Evolutionary conservation across 371 early-diverging fungal species (phyloP).

Genomic region (Lichtheimia corymbifera): DNA sequence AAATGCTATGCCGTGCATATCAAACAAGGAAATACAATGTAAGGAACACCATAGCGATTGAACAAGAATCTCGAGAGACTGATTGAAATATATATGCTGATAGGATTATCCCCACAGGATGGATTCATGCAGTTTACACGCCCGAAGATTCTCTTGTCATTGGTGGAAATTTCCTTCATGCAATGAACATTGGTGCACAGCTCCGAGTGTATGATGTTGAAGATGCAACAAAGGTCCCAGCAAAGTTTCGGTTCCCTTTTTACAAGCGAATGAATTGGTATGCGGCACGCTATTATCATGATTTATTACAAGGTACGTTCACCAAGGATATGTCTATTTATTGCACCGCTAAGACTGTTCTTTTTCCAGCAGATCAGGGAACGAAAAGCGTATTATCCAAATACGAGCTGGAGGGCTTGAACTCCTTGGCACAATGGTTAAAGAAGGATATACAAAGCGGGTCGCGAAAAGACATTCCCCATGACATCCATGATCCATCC

Average conservation of each 20-base stretch:
- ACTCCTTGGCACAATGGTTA: not conserved
- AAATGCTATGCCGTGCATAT: conserved; percentile 71
- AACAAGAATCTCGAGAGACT: conserved; percentile 12
- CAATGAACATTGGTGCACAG: conserved; percentile 73
- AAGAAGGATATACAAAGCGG: not conserved
- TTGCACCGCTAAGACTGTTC: not conserved
- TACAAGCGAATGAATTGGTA: conserved; percentile 85
- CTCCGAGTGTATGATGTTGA: conserved; percentile 72
- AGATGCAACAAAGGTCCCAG: conserved; percentile 73
- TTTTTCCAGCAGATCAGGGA: not conserved
- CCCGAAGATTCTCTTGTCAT: conserved; percentile 86
- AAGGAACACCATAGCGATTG: conserved; percentile 1
- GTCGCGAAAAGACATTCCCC: too few species aligned
- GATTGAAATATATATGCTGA: not conserved
- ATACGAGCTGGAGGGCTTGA: conserved; percentile 3
- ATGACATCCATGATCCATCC: too few species aligned
- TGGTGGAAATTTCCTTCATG: conserved; percentile 91
- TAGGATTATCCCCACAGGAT: conserved; percentile 91
- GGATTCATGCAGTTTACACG: conserved; percentile 95
- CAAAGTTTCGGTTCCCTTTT: conserved; percentile 84
- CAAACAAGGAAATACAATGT: conserved; percentile 78
- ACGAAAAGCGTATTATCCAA: not conserved
- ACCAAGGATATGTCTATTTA: not conserved
- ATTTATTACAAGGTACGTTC: conserved; percentile 29
- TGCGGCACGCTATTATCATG: conserved; percentile 41